Base-by-base conservation (phyloP, 2,329 filamentous ascomycete genomes). In the Blastomyces emzantsi region DNA sequence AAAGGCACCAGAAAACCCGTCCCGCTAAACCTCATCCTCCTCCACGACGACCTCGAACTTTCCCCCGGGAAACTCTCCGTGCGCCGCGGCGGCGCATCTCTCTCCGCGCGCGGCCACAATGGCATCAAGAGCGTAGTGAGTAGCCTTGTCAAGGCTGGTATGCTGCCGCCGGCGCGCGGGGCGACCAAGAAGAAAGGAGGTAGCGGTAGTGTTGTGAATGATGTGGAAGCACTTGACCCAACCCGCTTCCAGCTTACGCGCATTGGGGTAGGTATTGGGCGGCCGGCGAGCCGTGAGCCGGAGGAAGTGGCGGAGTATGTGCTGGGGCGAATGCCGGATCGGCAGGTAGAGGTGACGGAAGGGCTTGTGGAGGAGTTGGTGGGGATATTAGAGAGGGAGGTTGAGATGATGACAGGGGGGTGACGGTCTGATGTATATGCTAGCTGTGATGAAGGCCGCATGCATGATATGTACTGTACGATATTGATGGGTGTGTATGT, bases 21-120 rank as follows among this genome's bases (percentile, higher is more conserved):
- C 61, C 61, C 43, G 36, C 68, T 80, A 2, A 77, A 80, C 2
- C 75, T 99, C 19, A 85, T 97, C 0, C 79, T 97, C 15, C 79
- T 97, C 25, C 92, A 97, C 74, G 93, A 97, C 73, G 93, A 97
- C 73, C 77, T 97, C 43, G 92, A 97, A 70, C 81, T 84, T 52
- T 78, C 82, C 2, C 72, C 92, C 1, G 92, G 92, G 0, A 81
- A 82, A 45, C 82, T 96, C 17, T 84, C 80, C 59, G 79, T 90
- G 6, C 83, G 83, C 63, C 80, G 81, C 30, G 90, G 88, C 73
- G 80, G 81, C 2, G 70, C 74, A 1, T 75, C 81, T 62, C 70
- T 73, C 30, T 90, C 88, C 70, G 80, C 85, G 47, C 82, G 83
- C 11, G 90, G 90, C 0, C 90, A 93, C 74, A 90, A 91, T 69